Percentiles rank a stretch among this genome's conserved stretches.
These are phyloP conservation scores for Coccomyxa sp. DNA, from an alignment of 139 green algal genomes.

Conservation along the genomic window DNA sequence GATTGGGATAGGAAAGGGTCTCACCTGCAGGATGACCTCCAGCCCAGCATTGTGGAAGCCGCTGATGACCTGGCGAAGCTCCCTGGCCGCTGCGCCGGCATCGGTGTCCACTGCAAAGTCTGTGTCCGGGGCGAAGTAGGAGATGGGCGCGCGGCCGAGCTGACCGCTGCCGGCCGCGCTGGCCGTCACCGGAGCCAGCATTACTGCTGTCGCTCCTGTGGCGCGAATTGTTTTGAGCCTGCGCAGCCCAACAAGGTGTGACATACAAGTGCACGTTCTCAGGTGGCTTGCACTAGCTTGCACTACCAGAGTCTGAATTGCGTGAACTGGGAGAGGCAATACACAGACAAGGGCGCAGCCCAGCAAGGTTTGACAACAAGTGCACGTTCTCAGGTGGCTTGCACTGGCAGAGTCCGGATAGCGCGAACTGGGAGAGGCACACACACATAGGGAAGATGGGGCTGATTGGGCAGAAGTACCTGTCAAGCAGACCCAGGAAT, in stretches of 20 bases:
- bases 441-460: background rate
- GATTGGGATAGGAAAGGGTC: background rate
- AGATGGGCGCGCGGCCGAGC: constrained; percentile 33
- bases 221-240: constrained; percentile 8
- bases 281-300: background rate
- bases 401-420: background rate
- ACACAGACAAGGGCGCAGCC: background rate
- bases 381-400: background rate
- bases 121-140: constrained; percentile 51
- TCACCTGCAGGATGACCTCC: constrained; percentile 60
- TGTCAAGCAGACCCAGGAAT: constrained; percentile 59
- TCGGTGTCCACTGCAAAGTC: constrained; percentile 17
- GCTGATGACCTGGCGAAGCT: constrained; percentile 55
- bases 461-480: background rate
- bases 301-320: background rate
- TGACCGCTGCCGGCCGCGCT: constrained; percentile 9
- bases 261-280: background rate
- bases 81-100: constrained; percentile 29
- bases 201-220: constrained; percentile 45
- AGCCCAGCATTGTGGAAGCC: constrained; percentile 55
- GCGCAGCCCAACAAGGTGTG: background rate
- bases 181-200: constrained; percentile 46
- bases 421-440: background rate
- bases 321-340: too few relatives aligned
- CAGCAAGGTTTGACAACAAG: too few relatives aligned